Conservation (phyloP, 352 stramenopile genomes). For the Globisporangium rhizosaccharum region DNA sequence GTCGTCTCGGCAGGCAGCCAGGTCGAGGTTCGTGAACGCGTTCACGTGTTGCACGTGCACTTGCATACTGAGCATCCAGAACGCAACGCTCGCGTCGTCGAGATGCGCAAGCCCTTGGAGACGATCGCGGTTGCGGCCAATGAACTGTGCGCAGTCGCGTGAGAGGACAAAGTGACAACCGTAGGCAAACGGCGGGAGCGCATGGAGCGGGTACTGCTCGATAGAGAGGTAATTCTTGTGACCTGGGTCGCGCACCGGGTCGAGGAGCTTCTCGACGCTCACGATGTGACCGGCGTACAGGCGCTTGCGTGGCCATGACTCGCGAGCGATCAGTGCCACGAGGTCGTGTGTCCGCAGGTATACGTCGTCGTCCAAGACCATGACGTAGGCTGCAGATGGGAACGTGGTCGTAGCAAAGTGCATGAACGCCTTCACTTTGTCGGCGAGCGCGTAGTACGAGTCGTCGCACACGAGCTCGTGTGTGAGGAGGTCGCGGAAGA, state of each 20-base stretch:
- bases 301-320: background rate
- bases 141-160: constrained; percentile 26
- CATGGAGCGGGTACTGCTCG: constrained; percentile 23
- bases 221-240: constrained; percentile 30
- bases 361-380: constrained; percentile 64
- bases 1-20: constrained; percentile 4
- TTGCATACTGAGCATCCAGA: constrained; percentile 39
- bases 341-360: constrained; percentile 31
- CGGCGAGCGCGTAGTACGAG: constrained; percentile 37
- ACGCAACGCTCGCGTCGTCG: constrained; percentile 30
- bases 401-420: constrained; percentile 17
- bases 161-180: constrained; percentile 54
- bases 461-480: constrained; percentile 45
- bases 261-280: constrained; percentile 11
- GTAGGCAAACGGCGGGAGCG: constrained; percentile 32
- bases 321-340: background rate
- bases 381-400: constrained; percentile 20
- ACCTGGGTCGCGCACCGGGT: constrained; percentile 19
- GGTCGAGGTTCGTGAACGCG: constrained; percentile 18
- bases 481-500: constrained; percentile 40
- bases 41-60: constrained; percentile 15
- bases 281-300: constrained; percentile 35
- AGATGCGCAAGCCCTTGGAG: constrained; percentile 21
- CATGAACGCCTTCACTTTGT: constrained; percentile 62
- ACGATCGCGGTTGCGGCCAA: constrained; percentile 23